Percentiles rank a stretch among this genome's conserved stretches.
These are phyloP conservation scores for Dictyostelium discoideum DNA, from an alignment of 78 protist species.

Conservation along the genomic window dicty_2.7 NC_007090.3:4470001-4470500, in stretches of 20 bases:
- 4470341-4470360: neutral
- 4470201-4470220: neutral
- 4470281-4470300: too few species aligned
- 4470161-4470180: neutral
- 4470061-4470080: neutral
- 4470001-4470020: neutral
- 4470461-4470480: neutral
- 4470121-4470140: neutral
- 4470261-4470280: neutral
- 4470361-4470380: neutral
- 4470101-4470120: neutral
- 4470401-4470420: neutral
- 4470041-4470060: neutral
- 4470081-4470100: neutral
- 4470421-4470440: neutral
- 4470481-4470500: neutral
- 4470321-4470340: neutral
- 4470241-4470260: neutral
- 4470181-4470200: neutral
- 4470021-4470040: neutral
- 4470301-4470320: neutral
- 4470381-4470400: neutral
- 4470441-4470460: neutral
- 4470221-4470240: too few species aligned
- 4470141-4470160: neutral